Evolutionary conservation across 2,329 filamentous ascomycete genomes (phyloP), one percentile per base, ranked within the genome.

Genomic region (Sphaerostilbella broomeana): DNA sequence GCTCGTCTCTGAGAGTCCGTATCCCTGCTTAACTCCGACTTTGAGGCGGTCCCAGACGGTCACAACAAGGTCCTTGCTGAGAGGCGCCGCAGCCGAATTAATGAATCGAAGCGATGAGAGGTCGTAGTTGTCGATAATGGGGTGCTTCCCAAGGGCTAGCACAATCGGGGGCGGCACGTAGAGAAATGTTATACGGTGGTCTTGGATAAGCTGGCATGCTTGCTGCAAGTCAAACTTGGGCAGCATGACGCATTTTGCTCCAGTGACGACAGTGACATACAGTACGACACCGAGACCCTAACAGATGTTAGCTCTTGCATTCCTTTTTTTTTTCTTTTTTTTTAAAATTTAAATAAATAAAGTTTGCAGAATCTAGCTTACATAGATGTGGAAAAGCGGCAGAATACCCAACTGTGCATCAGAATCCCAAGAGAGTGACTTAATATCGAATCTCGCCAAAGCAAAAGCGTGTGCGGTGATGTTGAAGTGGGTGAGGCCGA

Each of bases 361-460:
- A n/a, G n/a, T n/a, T 31, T 18, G 16, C 1, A 4, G 13, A 27
- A 8, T 3, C 9, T n/a, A 5, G 54, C 75, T 49, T 62, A 84
- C 86, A 55, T 94, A 95, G 47, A 94, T 89, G 57, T 95, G 88
- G 64, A 88, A 95, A 60, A 95, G 92, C 0, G 89, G 89, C 9
- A 95, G 62, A 43, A 94, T 82, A 2, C 84, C 85, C 6, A 95
- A 61, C 20, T 92, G 67, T 43, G 74, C 78, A 56, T 95, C 89
- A 0, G 79, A 74, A 40, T 77, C 69, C 7, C 77, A 78, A 53
- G 75, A 73, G 2, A 67, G 56, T 1, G 75, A 72, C 1, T 64
- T 66, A 2, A 63, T 67, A 42, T 87, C 81, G 4, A 71, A 64
- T 18, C 62, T 54, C 2, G 60, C 58, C 19, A 71, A 55, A 61